Base-by-base conservation (phyloP, 768 basidiomycete species). In the Ephemerocybe angulata region DNA sequence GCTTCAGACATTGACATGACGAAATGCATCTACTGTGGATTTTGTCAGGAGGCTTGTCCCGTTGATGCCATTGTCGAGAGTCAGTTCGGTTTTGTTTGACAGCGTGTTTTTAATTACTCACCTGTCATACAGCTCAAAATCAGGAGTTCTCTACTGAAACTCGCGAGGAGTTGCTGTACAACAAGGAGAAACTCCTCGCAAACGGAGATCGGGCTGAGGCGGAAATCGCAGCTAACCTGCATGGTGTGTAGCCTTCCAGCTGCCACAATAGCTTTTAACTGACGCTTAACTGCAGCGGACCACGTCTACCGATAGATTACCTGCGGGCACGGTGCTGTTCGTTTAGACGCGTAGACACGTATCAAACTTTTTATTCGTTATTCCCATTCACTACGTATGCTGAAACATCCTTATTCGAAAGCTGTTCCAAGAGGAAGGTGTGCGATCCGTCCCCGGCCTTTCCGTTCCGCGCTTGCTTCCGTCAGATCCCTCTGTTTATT, bases 1-100 rank as follows among this genome's bases (percentile, higher is more conserved):
- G 27, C 49, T 31, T 6, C 21, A 95, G 93, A 98, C 74, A 94
- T 98, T 64, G 97, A 99, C 71, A 99, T 99, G 97, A 99, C 97
- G 56, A 98, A 95, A 80, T 98, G 97, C 75, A 99, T 99, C 66
- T 99, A 99, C 78, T 99, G 97, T 72, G 97, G 97, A 52, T 98
- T 98, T 80, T 98, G 97, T 72, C 96, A 98, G 73, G 97, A 98
- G 75, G 97, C 97, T 28, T 99, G 97, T 70, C 97, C 97, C 2
- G 97, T 98, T 54, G 97, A 98, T 73, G 97, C 97, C 56, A 98
- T 99, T 63, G 97, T 99, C 52, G 97, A 98, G 78, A 96, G 95
- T 96, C 67, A 60, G 92, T 76, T 22, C 38, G 46, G n/a, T 54
- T 52, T 49, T 43, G 22, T 33, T 50, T 50, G 8, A 35, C 50